A percentile compares a stretch with the other conserved stretches of the same genome.
These are phyloP conservation scores for Pseudohalonectria lignicola DNA, from an alignment of 2,329 filamentous ascomycete genomes.

Conservation along the genomic window DNA sequence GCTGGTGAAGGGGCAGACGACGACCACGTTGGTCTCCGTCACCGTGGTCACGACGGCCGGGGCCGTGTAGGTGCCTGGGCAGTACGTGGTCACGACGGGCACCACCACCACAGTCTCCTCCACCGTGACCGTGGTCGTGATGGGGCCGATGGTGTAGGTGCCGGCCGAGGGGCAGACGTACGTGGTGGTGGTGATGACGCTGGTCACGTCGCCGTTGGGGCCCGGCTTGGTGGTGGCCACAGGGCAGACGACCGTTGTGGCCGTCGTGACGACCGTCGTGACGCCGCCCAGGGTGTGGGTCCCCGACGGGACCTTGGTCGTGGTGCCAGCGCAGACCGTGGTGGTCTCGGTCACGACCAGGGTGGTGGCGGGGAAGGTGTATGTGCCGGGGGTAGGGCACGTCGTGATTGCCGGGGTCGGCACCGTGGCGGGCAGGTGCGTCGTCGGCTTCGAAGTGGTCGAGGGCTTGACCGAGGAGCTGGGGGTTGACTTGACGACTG, in stretches of 20 bases:
- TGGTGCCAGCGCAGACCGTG: conserved; percentile 53
- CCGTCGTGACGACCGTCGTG: conserved; percentile 55
- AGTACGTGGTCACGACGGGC: conserved; percentile 53
- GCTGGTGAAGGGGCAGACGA: conserved; percentile 58
- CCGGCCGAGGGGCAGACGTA: conserved; percentile 64
- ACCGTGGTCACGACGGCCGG: conserved; percentile 56
- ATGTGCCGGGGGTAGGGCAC: conserved; percentile 57
- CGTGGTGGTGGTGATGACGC: conserved; percentile 56
- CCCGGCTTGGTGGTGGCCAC: conserved; percentile 53
- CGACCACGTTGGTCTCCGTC: conserved; percentile 55
- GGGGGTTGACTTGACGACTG: conserved; percentile 13
- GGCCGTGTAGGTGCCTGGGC: conserved; percentile 63
- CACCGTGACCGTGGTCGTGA: conserved; percentile 46
- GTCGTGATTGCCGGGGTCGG: conserved; percentile 41
- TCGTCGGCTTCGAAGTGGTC: conserved; percentile 26
- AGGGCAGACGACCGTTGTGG: conserved; percentile 60
- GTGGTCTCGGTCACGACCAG: conserved; percentile 55
- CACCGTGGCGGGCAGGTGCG: conserved; percentile 26
- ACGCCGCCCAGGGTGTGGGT: conserved; percentile 62
- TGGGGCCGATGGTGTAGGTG: conserved; percentile 64
- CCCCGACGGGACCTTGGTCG: conserved; percentile 51
- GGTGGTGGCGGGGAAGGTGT: conserved; percentile 67
- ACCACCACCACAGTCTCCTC: conserved; percentile 47
- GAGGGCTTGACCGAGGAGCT: conserved; percentile 12
- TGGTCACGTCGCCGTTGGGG: conserved; percentile 48